Conservation (phyloP, 202 grass and related monocot species). For the Zoysia matrella region DNA sequence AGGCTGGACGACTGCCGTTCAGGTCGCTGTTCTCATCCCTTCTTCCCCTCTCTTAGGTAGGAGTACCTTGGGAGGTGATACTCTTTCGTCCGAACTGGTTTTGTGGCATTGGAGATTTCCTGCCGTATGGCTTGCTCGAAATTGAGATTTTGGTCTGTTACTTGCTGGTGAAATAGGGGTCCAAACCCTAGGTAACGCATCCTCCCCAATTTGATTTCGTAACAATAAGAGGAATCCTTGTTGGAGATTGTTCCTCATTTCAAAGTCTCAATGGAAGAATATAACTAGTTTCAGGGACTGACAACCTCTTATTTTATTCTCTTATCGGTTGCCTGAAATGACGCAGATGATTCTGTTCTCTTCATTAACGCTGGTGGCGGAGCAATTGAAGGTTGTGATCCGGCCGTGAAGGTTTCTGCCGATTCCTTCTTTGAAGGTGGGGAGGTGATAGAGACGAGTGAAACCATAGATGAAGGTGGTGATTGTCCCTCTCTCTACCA, state of each 20-base stretch:
- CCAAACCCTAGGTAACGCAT: conserved; percentile 9
- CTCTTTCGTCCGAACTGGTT: neutral
- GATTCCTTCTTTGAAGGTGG: conserved; percentile 91
- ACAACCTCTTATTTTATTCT: conserved; percentile 22
- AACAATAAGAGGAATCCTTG: neutral
- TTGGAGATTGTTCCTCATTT: neutral
- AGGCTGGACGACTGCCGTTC: conserved; percentile 50
- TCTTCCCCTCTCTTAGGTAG: neutral
- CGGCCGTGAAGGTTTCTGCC: conserved; percentile 30
- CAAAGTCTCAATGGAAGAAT: neutral
- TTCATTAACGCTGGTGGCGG: conserved; percentile 76
- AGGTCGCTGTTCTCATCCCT: conserved; percentile 27
- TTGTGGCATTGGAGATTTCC: neutral
- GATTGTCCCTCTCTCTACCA: conserved; percentile 69
- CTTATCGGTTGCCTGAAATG: conserved; percentile 14
- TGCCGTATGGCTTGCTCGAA: neutral
- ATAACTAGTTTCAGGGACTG: neutral
- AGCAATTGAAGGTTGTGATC: conserved; percentile 39
- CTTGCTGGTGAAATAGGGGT: neutral
- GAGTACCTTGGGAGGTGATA: neutral
- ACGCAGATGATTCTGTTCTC: conserved; percentile 69
- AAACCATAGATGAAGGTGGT: conserved; percentile 64
- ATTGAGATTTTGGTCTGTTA: neutral
- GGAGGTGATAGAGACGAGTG: conserved; percentile 70
- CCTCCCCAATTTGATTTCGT: neutral